Conservation (phyloP, 768 basidiomycete genomes). For the Dioszegia hungarica region DNA sequence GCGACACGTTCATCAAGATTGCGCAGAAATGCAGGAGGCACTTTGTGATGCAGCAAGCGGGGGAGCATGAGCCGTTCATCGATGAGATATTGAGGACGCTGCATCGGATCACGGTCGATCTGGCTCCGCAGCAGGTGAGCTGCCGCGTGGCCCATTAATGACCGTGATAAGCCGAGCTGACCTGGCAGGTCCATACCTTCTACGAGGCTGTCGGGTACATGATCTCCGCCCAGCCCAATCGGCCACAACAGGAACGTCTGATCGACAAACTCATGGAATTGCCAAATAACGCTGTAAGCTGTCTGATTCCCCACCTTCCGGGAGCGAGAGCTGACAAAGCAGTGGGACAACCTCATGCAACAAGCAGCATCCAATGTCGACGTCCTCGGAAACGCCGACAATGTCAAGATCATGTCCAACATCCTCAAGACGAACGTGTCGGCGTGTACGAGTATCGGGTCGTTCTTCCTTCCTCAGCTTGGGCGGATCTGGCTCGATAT, state of each 20-base stretch:
- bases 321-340: not conserved
- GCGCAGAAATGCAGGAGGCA: slow-evolving; percentile 97
- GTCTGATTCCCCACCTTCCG: not conserved
- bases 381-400: slow-evolving; percentile 81
- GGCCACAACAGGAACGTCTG: slow-evolving; percentile 89
- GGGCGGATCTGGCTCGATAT: slow-evolving; percentile 95
- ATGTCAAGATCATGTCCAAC: slow-evolving; percentile 93
- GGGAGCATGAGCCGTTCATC: slow-evolving; percentile 94
- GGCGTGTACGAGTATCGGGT: slow-evolving; percentile 92
- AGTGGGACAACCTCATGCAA: slow-evolving; percentile 98
- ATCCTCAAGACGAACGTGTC: slow-evolving; percentile 98
- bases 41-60: slow-evolving; percentile 97
- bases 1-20: slow-evolving; percentile 99
- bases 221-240: slow-evolving; percentile 98
- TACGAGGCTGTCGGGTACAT: slow-evolving; percentile 99
- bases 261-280: slow-evolving; percentile 94
- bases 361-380: slow-evolving; percentile 91
- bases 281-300: slow-evolving; percentile 85
- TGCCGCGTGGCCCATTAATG: not conserved
- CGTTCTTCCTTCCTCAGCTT: slow-evolving; percentile 95
- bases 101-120: slow-evolving; percentile 88
- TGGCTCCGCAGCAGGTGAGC: slow-evolving; percentile 75
- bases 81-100: slow-evolving; percentile 90
- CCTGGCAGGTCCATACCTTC: slow-evolving; percentile 76
- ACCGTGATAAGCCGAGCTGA: slow-evolving; percentile 9